phyloP scores from a whole-genome alignment of 148 eudicot genomes.

The Arctostaphylos glauca region DNA sequence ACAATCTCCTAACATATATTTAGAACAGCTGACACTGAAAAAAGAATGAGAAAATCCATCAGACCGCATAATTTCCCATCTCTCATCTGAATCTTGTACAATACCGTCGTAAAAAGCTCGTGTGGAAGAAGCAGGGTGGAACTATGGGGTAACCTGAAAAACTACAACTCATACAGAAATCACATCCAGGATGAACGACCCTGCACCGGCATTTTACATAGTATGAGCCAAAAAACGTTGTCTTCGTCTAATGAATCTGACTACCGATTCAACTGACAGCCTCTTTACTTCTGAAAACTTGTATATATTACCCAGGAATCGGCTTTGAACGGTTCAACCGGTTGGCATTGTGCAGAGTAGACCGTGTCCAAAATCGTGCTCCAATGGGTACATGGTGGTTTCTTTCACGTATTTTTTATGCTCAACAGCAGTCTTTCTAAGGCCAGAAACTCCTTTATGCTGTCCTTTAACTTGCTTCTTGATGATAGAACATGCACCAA shows the following conservation, averaged over 20 bases:
- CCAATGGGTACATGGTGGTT: slow-evolving; percentile 83
- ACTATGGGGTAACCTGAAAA: not conserved
- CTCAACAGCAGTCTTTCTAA: slow-evolving; percentile 57
- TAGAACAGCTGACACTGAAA: not conserved
- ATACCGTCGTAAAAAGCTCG: not conserved
- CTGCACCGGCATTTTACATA: not conserved
- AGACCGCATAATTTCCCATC: not conserved
- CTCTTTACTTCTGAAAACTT: not conserved
- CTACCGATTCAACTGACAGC: not conserved
- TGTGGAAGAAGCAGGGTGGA: not conserved
- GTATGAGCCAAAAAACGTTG: not conserved
- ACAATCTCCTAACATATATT: too few relatives aligned
- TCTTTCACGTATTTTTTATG: slow-evolving; percentile 72
- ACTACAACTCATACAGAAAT: not conserved
- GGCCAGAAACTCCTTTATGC: slow-evolving; percentile 18
- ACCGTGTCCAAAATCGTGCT: slow-evolving; percentile 76
- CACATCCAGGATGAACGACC: not conserved
- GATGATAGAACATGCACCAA: slow-evolving; percentile 60
- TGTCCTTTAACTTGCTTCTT: slow-evolving; percentile 42
- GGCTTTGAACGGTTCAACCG: slow-evolving; percentile 18
- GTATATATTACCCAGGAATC: not conserved
- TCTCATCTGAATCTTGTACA: not conserved
- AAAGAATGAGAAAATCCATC: not conserved
- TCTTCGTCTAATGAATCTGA: not conserved
- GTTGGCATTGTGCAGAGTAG: slow-evolving; percentile 68